Conservation (phyloP, 257 asterid genomes). For the Ophiorrhiza pumila region DNA sequence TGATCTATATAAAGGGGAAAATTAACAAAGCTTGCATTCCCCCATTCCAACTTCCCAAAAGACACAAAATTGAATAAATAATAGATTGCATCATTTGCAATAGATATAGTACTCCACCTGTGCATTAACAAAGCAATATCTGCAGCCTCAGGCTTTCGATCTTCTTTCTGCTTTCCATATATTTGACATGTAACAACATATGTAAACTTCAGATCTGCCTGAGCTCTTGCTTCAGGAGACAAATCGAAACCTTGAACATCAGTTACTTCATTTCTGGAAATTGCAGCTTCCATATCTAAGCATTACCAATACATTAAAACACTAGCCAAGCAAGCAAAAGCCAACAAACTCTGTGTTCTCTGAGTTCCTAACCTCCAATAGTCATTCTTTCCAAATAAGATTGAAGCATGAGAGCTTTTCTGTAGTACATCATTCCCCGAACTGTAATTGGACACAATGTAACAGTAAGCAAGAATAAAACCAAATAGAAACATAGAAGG, state of each 20-base stretch:
- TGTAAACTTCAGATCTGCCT: constrained; percentile 90
- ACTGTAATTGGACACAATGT: constrained; percentile 45
- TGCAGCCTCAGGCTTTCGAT: constrained; percentile 95
- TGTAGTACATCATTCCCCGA: constrained; percentile 99
- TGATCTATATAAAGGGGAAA: neutral
- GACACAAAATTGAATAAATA: neutral
- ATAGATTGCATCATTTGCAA: neutral
- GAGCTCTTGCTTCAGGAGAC: constrained; percentile 98
- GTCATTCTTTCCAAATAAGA: constrained; percentile 68
- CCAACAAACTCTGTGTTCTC: constrained; percentile 7
- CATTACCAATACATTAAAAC: constrained; percentile 20
- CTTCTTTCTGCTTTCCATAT: constrained; percentile 97
- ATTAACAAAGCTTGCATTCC: neutral
- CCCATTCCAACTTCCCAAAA: too few relatives aligned
- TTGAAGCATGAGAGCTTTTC: constrained; percentile 98
- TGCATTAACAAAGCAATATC: constrained; percentile 96
- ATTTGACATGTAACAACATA: constrained; percentile 98
- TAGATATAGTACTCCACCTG: constrained; percentile 41
- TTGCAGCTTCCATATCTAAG: constrained; percentile 71
- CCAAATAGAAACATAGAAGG: constrained; percentile 13
- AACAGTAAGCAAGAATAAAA: constrained; percentile 23
- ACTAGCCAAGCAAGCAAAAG: constrained; percentile 10
- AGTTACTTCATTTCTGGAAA: constrained; percentile 37
- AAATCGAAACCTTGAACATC: constrained; percentile 80
- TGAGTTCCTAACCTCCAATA: constrained; percentile 58